Evolutionary conservation across 2,329 filamentous ascomycete genomes (phyloP).

Genomic region (Gremmenia infestans): DNA sequence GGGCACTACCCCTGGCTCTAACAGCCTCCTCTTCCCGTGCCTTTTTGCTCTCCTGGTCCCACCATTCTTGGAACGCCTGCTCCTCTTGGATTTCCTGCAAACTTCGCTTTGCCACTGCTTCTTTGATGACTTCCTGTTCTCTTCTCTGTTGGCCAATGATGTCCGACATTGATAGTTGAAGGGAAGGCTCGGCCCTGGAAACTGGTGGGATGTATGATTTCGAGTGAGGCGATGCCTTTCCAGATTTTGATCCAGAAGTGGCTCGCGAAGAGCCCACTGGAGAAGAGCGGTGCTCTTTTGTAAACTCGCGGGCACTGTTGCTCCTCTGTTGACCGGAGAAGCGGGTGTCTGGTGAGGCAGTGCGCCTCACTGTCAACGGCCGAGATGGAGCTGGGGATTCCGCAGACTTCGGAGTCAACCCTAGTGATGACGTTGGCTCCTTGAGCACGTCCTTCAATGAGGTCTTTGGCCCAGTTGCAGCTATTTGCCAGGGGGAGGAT

Average conservation of each 20-base stretch:
- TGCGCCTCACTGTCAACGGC: conserved; percentile 39
- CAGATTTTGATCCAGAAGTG: conserved; percentile 20
- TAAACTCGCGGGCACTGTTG: conserved; percentile 8
- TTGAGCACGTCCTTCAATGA: conserved; percentile 46
- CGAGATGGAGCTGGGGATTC: conserved; percentile 24
- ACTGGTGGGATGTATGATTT: conserved; percentile 54
- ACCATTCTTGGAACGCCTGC: conserved; percentile 95
- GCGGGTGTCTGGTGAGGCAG: conserved; percentile 57
- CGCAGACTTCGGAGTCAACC: conserved; percentile 24
- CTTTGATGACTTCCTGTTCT: conserved; percentile 76
- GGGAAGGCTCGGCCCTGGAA: conserved; percentile 55
- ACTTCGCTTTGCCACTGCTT: conserved; percentile 81
- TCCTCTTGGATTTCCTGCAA: conserved; percentile 94
- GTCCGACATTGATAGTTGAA: conserved; percentile 74
- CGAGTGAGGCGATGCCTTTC: conserved; percentile 51
- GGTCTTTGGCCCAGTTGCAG: conserved; percentile 43
- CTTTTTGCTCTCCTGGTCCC: conserved; percentile 77
- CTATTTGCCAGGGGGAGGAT: conserved; percentile 62
- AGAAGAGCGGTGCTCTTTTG: conserved; percentile 12
- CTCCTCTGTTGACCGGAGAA: conserved; percentile 51
- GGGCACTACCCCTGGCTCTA: conserved; percentile 8
- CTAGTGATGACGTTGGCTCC: conserved; percentile 27
- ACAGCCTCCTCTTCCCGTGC: conserved; percentile 44
- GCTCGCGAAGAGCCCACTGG: conserved; percentile 12
- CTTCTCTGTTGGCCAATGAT: conserved; percentile 84